Base-by-base conservation (phyloP, 192 early-diverging fungal species). In the Backusella psychrophila region DNA sequence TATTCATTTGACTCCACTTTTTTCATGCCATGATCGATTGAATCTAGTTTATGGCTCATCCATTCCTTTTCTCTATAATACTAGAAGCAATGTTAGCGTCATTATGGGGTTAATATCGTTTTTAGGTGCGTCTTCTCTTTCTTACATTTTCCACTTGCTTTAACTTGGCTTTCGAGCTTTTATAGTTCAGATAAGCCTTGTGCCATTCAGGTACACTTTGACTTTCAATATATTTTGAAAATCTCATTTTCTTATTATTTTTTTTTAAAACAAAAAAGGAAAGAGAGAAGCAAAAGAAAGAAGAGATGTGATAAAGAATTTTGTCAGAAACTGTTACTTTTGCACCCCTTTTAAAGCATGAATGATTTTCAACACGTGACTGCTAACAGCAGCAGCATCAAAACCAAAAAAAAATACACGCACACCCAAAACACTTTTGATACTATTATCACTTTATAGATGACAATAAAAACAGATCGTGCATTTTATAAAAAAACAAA, bases 201-300 rank as follows among this genome's bases (percentile, higher is more conserved):
- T 84, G 78, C 91, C 91, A 93, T 75, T 93, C 91, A 33, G 91
- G 90, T 14, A 91, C 87, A 36, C 85, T 86, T 79, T 93, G 89
- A 29, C 85, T 84, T 67, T 89, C 87, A 0, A 93, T 79, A 67
- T 90, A 91, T 71, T 90, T 89, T 78, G 90, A 87, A 81, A 93
- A 93, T 79, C 88, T 90, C 91, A 93, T 93, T 34, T 67, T 23
- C 26, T 5, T n/a, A 31, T 21, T 46, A 6, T 59, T 33, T 56
- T 56, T 73, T 6, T 73, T 36, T 21, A 17, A 39, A 31, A 4
- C 4, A 68, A 68, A 33, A 31, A 73, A 73, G 26, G 66, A 78
- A 67, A 52, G 19, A 52, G 26, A 76, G 36, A 46, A 52, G 21
- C 31, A n/a, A 42, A 29, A 42, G 19, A 71, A 46, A 67, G 63